phyloP scores from a whole-genome alignment of 345 rosid genomes.

The Lumnitzera littorea region DNA sequence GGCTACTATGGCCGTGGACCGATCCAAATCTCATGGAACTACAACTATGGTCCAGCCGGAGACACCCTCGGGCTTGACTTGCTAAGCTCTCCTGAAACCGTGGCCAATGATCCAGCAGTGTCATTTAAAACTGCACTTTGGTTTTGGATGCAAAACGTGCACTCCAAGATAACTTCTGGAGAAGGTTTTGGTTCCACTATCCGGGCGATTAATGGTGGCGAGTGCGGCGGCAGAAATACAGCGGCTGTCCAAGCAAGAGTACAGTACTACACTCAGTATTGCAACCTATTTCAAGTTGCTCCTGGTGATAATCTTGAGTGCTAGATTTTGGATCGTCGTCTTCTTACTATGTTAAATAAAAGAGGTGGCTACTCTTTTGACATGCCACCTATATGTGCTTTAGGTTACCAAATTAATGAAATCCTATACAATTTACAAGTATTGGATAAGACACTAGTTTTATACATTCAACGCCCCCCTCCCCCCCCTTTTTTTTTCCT shows the following conservation, averaged over 20 bases:
- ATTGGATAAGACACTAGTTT: too few species aligned
- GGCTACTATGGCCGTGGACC: constrained; percentile 61
- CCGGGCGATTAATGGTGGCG: constrained; percentile 53
- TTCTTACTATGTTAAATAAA: constrained; percentile 28
- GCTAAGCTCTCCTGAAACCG: constrained; percentile 48
- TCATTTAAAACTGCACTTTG: constrained; percentile 62
- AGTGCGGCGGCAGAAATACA: constrained; percentile 43
- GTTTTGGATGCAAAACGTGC: constrained; percentile 63
- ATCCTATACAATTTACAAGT: too few species aligned
- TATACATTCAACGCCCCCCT: too few species aligned
- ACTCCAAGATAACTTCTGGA: constrained; percentile 18
- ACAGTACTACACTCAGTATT: constrained; percentile 40
- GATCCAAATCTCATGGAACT: constrained; percentile 58
- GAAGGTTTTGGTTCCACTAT: constrained; percentile 73
- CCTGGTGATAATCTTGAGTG: constrained; percentile 52
- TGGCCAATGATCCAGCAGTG: constrained; percentile 41
- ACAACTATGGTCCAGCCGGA: constrained; percentile 63
- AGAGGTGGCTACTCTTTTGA: too few species aligned
- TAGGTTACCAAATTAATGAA: too few species aligned
- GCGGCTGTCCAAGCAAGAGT: constrained; percentile 34
- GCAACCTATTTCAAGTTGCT: constrained; percentile 45
- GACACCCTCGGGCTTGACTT: constrained; percentile 40
- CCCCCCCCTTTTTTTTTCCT: too few species aligned
- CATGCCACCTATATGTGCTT: too few species aligned
- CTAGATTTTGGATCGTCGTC: constrained; percentile 16